phyloP scores from a whole-genome alignment of 1,139 yeast genomes.

The Candida sojae region DNA sequence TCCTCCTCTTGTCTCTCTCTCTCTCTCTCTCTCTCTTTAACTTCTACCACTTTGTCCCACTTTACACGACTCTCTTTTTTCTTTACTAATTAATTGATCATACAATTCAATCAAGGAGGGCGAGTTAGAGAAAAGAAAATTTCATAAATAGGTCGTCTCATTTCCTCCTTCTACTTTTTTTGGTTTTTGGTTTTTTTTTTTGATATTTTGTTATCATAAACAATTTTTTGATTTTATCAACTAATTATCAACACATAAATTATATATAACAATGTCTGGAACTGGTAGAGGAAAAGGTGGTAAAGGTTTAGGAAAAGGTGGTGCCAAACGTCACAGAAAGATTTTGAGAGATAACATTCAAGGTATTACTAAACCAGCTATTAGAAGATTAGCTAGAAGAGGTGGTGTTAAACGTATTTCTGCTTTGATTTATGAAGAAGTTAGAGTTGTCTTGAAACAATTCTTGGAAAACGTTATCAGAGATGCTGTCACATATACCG shows the following conservation, averaged over 20 bases:
- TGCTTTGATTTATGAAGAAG: constrained; percentile 98
- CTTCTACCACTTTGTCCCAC: not conserved
- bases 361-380: constrained; percentile 99
- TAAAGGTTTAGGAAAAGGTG: constrained; percentile 58
- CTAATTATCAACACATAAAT: not conserved
- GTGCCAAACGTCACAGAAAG: constrained; percentile 99
- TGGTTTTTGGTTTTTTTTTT: not conserved
- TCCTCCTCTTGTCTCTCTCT: not conserved
- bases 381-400: constrained; percentile 99
- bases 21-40: not conserved
- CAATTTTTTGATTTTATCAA: not conserved
- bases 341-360: constrained; percentile 98
- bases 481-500: constrained; percentile 99
- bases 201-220: not conserved
- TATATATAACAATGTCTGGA: constrained; percentile 2
- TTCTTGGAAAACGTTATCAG: constrained; percentile 97
- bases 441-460: constrained; percentile 93
- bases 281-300: constrained; percentile 99
- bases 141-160: constrained; percentile 1
- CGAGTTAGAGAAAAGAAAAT: not conserved
- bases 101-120: not conserved
- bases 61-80: not conserved
- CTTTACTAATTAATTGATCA: not conserved
- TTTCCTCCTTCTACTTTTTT: not conserved
- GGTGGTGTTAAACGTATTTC: constrained; percentile 99